Base-by-base conservation (phyloP, 2,329 filamentous ascomycete species). In the Dactylonectria estremocensis region DNA sequence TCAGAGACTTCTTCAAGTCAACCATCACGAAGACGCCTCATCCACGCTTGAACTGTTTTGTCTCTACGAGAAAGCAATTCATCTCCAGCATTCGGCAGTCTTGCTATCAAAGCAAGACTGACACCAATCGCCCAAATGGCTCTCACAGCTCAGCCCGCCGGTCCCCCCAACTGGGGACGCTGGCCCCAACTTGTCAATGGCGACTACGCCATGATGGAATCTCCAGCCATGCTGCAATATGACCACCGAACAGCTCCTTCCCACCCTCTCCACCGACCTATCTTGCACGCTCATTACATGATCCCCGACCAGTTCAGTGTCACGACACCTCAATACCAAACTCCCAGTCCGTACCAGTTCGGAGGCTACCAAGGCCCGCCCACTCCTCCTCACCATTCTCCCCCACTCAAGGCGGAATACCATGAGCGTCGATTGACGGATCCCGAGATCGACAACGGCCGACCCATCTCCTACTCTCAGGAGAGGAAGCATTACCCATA, bases 131-230 rank as follows among this genome's bases (percentile, higher is more conserved):
- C 62, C 72, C 75, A 70, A 66, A 81, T 89, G 86, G 84, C 85
- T 72, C 82, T 87, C 74, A 81, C 84, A 64, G 80, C 83, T 76
- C 83, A 85, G 74, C 77, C 83, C 62, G 78, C 83, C 67, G 80
- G 80, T 53, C 75, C 81, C 70, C 80, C 83, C 60, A 81, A 79
- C 80, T 91, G 89, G 89, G 85, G 82, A 74, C 86, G 86, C 72
- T 89, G 87, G 85, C 79, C 84, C 70, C 79, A 85, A 66, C 86
- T 88, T 48, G 83, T 87, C 50, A 80, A 79, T 14, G 73, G 78
- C 55, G 84, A 86, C 43, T 88, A 87, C 72, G 69, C 76, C 66
- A 82, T 87, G 77, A 85, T 89, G 82, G 85, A 86, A 54, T 73
- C 81, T 28, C 79, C 82, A 18, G 76, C 79, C 24, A 80, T 88